Base-by-base conservation (phyloP, 176 grass and related monocot genomes). In the Saccharum officinarum region DNA sequence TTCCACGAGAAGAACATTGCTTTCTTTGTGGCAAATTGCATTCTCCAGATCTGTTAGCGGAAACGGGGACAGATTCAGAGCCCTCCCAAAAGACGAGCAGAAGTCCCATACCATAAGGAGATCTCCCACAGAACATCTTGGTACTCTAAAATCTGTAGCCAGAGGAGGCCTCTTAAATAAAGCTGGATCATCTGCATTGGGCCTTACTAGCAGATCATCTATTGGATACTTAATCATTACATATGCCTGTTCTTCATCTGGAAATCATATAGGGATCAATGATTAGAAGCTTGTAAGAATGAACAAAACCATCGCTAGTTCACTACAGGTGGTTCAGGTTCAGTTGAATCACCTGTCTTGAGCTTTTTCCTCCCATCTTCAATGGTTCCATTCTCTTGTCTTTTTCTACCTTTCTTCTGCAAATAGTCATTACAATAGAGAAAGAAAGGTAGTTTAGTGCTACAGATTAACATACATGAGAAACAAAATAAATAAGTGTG, bases 51-150 rank as follows among this genome's bases (percentile, higher is more conserved):
- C 92, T 76, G 86, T 73, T 41, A 97, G 86, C 12, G 83, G 82
- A 61, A 97, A 97, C 14, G 88, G 92, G 42, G 65, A 97, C 70
- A 97, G 54, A 55, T 80, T 86, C 73, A 97, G 77, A 83, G 85
- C 42, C 61, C 90, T 93, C 34, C 87, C 87, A 87, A 94, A 97
- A 60, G 92, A 92, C 46, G 55, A 85, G 73, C 87, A 94, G 46
- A 97, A 97, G 38, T 97, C 90, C 92, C 92, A 97, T 78, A 94
- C 88, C 84, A 92, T 92, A 60, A 97, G 89, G 46, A 97, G 90
- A 92, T 97, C 76, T 4, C 94, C 94, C 67, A 97, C 90, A 80
- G 89, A 90, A 87, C 55, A 71, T 89, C 83, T 90, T 82, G 87
- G 92, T 72, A 94, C 86, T 75, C 83, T 82, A 90, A 94, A 97